Evolutionary conservation across 805 yeast species (phyloP).

Genomic region (Candida quercuum): DNA sequence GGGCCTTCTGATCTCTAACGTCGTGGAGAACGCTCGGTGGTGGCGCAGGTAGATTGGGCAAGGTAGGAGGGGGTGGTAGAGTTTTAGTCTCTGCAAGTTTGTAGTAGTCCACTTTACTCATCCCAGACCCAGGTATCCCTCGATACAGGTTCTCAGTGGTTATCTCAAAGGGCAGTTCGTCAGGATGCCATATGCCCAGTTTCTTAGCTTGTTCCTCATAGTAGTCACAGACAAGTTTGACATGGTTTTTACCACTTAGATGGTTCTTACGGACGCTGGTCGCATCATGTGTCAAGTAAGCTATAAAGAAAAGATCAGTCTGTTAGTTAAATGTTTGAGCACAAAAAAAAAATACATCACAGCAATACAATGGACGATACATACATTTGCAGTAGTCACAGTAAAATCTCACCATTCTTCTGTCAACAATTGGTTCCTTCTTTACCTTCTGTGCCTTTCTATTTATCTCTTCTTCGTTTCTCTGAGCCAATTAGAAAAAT

Average conservation of each 20-base stretch:
- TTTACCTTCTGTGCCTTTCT: too few species aligned
- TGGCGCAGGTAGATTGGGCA: constrained; percentile 18
- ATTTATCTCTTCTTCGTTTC: too few species aligned
- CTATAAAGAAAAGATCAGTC: constrained; percentile 22
- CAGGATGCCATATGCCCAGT: constrained; percentile 27
- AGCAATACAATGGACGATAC: constrained; percentile 9
- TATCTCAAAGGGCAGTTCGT: constrained; percentile 20
- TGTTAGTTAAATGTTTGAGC: constrained; percentile 3
- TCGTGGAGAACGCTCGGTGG: constrained; percentile 21
- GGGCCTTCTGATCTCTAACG: constrained; percentile 6
- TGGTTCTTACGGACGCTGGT: constrained; percentile 80
- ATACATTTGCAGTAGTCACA: constrained; percentile 76
- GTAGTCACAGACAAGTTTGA: constrained; percentile 65
- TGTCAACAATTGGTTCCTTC: not conserved
- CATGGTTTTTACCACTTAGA: constrained; percentile 70
- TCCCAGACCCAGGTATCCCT: constrained; percentile 29
- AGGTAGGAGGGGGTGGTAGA: constrained; percentile 23
- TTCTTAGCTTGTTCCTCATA: constrained; percentile 44
- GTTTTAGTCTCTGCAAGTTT: constrained; percentile 13
- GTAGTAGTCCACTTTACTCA: constrained; percentile 10
- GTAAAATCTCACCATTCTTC: constrained; percentile 60
- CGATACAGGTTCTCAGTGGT: constrained; percentile 13
- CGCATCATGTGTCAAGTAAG: constrained; percentile 85
- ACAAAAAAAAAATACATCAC: not conserved
- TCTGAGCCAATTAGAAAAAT: too few species aligned